Conservation (phyloP, 176 grass and related monocot genomes). For the Hyparrhenia diplandra region DNA sequence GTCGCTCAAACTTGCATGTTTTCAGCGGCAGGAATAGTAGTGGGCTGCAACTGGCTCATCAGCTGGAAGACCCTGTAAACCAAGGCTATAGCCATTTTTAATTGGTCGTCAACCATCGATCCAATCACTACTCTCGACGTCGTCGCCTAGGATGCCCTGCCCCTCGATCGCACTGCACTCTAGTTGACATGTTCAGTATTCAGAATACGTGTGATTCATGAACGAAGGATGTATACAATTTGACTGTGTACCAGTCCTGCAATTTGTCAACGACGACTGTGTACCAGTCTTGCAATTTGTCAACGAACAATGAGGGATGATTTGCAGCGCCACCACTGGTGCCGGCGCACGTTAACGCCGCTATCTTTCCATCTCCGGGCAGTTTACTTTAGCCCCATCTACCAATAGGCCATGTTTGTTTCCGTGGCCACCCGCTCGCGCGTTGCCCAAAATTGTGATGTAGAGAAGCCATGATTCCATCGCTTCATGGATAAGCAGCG, state of each 20-base stretch:
- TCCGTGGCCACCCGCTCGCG: too few relatives aligned
- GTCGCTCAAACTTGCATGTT: not conserved
- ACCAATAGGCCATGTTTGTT: too few relatives aligned
- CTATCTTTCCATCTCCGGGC: too few relatives aligned
- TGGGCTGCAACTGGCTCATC: not conserved
- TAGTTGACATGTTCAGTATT: not conserved
- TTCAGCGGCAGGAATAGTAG: constrained; percentile 4
- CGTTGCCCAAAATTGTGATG: too few relatives aligned
- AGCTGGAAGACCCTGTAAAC: not conserved
- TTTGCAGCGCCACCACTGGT: not conserved
- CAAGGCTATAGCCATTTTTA: not conserved
- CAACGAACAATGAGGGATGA: not conserved
- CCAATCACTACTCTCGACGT: too few relatives aligned
- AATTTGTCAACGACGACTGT: too few relatives aligned
- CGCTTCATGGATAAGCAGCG: too few relatives aligned
- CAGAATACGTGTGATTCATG: not conserved
- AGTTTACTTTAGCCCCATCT: too few relatives aligned
- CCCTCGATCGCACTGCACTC: not conserved
- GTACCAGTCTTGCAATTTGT: too few relatives aligned
- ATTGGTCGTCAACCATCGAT: too few relatives aligned
- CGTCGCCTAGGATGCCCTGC: not conserved
- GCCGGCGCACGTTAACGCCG: not conserved
- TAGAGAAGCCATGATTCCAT: too few relatives aligned
- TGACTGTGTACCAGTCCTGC: not conserved
- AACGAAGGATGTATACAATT: not conserved